These are phyloP conservation scores for Aspergillus heteromorphus DNA, from an alignment of 495 filamentous ascomycete genomes.

Conservation along the genomic window DNA sequence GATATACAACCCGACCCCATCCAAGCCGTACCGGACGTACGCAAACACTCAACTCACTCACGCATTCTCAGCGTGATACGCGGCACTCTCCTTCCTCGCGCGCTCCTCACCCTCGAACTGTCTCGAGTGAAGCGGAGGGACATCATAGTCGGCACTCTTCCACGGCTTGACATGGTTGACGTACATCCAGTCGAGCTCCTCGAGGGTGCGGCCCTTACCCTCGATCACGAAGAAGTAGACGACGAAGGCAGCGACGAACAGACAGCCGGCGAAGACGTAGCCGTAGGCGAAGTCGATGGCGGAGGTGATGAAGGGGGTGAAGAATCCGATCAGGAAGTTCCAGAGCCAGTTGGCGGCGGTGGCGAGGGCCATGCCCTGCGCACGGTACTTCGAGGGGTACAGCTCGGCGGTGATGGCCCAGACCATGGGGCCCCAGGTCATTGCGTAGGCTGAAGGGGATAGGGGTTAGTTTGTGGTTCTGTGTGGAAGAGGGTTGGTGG, in stretches of 20 bases:
- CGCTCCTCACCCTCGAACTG: not conserved
- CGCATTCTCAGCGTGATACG: not conserved
- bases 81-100: not conserved
- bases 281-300: conserved; percentile 68
- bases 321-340: conserved; percentile 80
- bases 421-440: conserved; percentile 77
- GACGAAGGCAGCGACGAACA: conserved; percentile 51
- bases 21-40: not conserved
- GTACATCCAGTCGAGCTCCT: conserved; percentile 82
- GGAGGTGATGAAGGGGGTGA: conserved; percentile 65
- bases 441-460: conserved; percentile 28
- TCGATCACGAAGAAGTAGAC: conserved; percentile 74
- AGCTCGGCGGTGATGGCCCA: conserved; percentile 77
- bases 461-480: not conserved
- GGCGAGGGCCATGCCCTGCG: conserved; percentile 65
- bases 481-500: not conserved
- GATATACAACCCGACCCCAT: not conserved
- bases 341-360: conserved; percentile 80
- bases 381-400: conserved; percentile 69
- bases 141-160: conserved; percentile 47
- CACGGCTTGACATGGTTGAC: conserved; percentile 57
- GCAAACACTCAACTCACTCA: not conserved
- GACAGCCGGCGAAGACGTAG: conserved; percentile 72
- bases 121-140: conserved; percentile 17
- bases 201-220: conserved; percentile 55